Percentiles rank a stretch among this genome's conserved stretches.
Conservation (phyloP, 805 yeast genomes). For the Cyberlindnera suaveolens region DNA sequence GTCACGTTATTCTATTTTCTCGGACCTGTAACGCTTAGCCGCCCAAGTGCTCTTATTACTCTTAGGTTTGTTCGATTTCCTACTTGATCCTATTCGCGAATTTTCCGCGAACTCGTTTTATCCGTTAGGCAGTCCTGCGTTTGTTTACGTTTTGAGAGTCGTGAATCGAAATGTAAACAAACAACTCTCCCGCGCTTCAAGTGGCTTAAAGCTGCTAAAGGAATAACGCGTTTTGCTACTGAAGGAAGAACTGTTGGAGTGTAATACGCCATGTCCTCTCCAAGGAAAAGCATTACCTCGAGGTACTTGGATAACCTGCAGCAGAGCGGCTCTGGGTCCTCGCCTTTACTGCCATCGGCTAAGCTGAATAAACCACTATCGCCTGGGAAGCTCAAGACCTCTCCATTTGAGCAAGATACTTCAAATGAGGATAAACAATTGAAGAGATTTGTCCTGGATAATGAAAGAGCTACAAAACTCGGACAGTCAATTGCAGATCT, state of each 20-base stretch:
- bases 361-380: conserved; percentile 11
- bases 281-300: conserved; percentile 19
- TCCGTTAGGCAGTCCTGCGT: conserved; percentile 1
- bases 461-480: conserved; percentile 8
- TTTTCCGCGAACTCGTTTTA: no score
- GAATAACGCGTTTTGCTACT: background rate
- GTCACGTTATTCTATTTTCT: no score
- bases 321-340: conserved; percentile 2
- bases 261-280: conserved; percentile 2
- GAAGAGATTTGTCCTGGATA: conserved; percentile 6
- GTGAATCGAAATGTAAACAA: conserved; percentile 5
- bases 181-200: background rate
- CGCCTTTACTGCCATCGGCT: conserved; percentile 17
- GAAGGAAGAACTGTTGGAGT: background rate
- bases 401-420: background rate
- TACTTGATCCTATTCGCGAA: no score
- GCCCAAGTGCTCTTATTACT: no score
- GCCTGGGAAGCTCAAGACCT: background rate
- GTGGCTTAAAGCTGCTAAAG: background rate
- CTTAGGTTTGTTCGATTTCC: no score
- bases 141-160: conserved; percentile 9
- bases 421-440: conserved; percentile 1
- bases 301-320: conserved; percentile 22
- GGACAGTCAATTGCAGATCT: conserved; percentile 18
- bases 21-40: no score